phyloP scores from a whole-genome alignment of 2,329 filamentous ascomycete genomes.

The Xylaria sp. region DNA sequence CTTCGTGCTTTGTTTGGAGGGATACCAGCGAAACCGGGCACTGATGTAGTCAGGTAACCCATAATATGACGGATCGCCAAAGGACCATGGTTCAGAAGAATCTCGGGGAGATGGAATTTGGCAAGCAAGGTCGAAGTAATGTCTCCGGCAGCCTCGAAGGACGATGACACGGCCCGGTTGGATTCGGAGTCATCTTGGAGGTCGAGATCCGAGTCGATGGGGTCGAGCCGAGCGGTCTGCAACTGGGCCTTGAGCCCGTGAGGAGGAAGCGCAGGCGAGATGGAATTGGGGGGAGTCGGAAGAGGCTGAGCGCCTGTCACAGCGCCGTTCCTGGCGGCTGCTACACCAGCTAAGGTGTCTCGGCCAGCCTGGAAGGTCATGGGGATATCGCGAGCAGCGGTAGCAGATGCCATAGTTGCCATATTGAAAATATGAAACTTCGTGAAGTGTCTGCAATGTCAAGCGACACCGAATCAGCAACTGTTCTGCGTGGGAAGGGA shows the following conservation, averaged over 20 bases:
- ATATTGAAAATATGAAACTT: conserved; percentile 62
- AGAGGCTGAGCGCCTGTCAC: conserved; percentile 73
- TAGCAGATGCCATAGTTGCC: conserved; percentile 73
- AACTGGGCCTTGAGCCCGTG: conserved; percentile 79
- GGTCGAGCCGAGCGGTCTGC: conserved; percentile 67
- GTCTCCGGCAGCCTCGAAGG: conserved; percentile 77
- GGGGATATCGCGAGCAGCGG: conserved; percentile 74
- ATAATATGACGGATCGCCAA: conserved; percentile 95
- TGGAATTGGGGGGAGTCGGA: conserved; percentile 93
- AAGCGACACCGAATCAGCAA: conserved; percentile 49
- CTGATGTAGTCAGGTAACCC: conserved; percentile 90
- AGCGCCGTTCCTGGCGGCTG: conserved; percentile 69
- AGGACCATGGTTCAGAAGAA: conserved; percentile 88
- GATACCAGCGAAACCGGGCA: conserved; percentile 91
- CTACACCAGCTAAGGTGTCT: conserved; percentile 80
- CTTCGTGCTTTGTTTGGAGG: conserved; percentile 89
- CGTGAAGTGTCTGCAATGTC: conserved; percentile 55
- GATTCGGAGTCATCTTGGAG: conserved; percentile 74
- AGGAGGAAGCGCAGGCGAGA: conserved; percentile 86
- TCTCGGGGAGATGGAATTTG: conserved; percentile 88
- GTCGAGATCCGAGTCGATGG: conserved; percentile 87
- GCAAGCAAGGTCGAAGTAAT: conserved; percentile 89
- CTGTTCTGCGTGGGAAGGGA: conserved; percentile 6
- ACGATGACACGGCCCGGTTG: conserved; percentile 57
- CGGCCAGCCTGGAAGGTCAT: conserved; percentile 65